These are phyloP conservation scores for Tolypocladium endophyticum DNA, from an alignment of 2,329 filamentous ascomycete species.

Conservation along the genomic window DNA sequence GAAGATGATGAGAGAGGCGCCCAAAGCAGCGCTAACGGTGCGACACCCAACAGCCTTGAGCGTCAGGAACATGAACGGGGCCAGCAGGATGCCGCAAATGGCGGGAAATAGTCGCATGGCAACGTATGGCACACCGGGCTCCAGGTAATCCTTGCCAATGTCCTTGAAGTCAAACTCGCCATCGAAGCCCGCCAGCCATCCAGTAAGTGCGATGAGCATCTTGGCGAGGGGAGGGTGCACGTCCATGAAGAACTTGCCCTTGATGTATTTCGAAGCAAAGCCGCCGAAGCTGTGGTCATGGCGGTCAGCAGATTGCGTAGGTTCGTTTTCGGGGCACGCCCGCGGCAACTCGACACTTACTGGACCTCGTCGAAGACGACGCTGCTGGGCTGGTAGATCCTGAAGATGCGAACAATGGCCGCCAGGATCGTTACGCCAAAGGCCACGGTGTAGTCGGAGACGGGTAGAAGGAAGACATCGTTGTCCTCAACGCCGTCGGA, in stretches of 20 bases:
- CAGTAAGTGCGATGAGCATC: conserved; percentile 88
- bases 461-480: conserved; percentile 80
- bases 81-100: conserved; percentile 75
- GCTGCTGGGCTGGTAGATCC: conserved; percentile 90
- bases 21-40: conserved; percentile 73
- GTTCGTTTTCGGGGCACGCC: background rate
- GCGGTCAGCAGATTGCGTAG: conserved; percentile 6
- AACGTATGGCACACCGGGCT: conserved; percentile 90
- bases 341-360: conserved; percentile 45
- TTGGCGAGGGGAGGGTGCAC: conserved; percentile 98
- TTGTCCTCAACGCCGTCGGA: conserved; percentile 78
- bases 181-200: conserved; percentile 90
- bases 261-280: conserved; percentile 98
- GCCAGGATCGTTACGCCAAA: conserved; percentile 63
- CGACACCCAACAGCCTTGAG: conserved; percentile 85
- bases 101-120: conserved; percentile 94
- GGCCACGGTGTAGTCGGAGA: conserved; percentile 73
- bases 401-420: conserved; percentile 74
- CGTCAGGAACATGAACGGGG: conserved; percentile 89
- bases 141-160: conserved; percentile 96
- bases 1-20: conserved; percentile 81
- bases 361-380: conserved; percentile 99
- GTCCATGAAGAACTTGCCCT: conserved; percentile 99
- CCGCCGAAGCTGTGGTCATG: conserved; percentile 68
- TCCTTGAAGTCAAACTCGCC: conserved; percentile 98